Base-by-base conservation (phyloP, 108 stramenopile genomes). In the Cyclostephanos invisitatus region DNA sequence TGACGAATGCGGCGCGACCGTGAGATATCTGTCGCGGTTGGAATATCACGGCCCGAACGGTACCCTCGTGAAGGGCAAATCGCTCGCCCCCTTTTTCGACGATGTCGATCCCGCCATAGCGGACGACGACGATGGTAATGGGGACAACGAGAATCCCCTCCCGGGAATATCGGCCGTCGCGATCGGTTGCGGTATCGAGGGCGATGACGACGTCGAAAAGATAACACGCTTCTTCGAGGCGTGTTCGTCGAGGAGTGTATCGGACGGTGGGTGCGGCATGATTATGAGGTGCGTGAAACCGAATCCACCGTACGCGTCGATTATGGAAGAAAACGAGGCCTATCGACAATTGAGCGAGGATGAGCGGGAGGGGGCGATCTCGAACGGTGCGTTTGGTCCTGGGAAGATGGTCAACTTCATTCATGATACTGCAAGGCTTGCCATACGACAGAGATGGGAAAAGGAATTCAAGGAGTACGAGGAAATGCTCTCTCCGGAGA, bases 361-460 rank as follows among this genome's bases (percentile, higher is more conserved):
- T 10, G 85, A 66, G 51, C 90, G 87, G 67, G 67, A 68, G 25
- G 69, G 80, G 76, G 79, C 63, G 12, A 53, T 67, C 0, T 10
- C 21, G 6, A 73, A 72, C 4, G 75, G 78, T 25, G 80, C 84
- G 11, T 78, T 93, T 51, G 92, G 92, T 21, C 88, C 89, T 20
- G 84, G 82, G 8, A 93, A 91, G 76, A 93, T 93, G 92, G 88
- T 84, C 5, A 81, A 75, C 36, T 87, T 87, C 73, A 74, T 74
- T 15, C 20, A 44, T 47, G 22, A 57, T 15, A 37, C 83, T 58
- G 84, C 82, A 24, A 10, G 32, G 66, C 46, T 32, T 27, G 69
- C 55, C 42, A 66, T 84, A 21, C 51, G 32, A 17, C 77, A 56
- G 51, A 67, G 53, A 64, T 79, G 54, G 74, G 32, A 14, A 17